Conservation (phyloP, 2,329 filamentous ascomycete genomes). For the Cladosporium sphaerospermum region DNA sequence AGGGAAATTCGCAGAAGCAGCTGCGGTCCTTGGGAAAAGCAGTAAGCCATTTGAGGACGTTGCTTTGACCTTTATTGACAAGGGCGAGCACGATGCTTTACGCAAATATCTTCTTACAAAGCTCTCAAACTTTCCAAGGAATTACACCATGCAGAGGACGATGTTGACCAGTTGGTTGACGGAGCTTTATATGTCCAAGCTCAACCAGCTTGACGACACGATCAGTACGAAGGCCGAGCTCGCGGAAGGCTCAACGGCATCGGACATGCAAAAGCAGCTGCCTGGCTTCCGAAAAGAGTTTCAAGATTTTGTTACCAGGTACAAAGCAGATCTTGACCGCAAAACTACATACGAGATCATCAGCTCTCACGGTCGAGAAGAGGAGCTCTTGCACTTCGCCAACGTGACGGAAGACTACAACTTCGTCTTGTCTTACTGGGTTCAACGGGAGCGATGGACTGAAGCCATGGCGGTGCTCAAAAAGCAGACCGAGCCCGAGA, state of each 20-base stretch:
- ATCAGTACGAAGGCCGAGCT: slow-evolving; percentile 84
- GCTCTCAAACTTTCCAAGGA: slow-evolving; percentile 72
- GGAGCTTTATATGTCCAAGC: slow-evolving; percentile 94
- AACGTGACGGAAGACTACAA: slow-evolving; percentile 85
- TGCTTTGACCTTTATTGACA: slow-evolving; percentile 82
- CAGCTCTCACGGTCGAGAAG: slow-evolving; percentile 88
- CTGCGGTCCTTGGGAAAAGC: slow-evolving; percentile 85
- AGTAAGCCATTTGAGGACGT: slow-evolving; percentile 97
- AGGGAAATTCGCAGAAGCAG: slow-evolving; percentile 78
- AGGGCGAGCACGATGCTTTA: slow-evolving; percentile 81
- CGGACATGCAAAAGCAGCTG: slow-evolving; percentile 65
- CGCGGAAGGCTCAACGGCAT: slow-evolving; percentile 55
- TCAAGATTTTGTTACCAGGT: slow-evolving; percentile 76
- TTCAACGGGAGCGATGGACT: slow-evolving; percentile 86
- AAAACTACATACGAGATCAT: slow-evolving; percentile 95
- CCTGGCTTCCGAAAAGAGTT: slow-evolving; percentile 68
- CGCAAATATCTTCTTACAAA: slow-evolving; percentile 85
- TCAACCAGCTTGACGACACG: slow-evolving; percentile 89
- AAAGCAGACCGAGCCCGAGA: slow-evolving; percentile 83
- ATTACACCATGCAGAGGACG: slow-evolving; percentile 80
- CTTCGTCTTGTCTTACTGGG: slow-evolving; percentile 94
- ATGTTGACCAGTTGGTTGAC: slow-evolving; percentile 96
- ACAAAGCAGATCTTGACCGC: slow-evolving; percentile 80
- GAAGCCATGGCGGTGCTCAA: slow-evolving; percentile 85
- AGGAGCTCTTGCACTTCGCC: slow-evolving; percentile 86